These are phyloP conservation scores for Paecilomyces variotii DNA, from an alignment of 2,329 filamentous ascomycete species.

Conservation along the genomic window DNA sequence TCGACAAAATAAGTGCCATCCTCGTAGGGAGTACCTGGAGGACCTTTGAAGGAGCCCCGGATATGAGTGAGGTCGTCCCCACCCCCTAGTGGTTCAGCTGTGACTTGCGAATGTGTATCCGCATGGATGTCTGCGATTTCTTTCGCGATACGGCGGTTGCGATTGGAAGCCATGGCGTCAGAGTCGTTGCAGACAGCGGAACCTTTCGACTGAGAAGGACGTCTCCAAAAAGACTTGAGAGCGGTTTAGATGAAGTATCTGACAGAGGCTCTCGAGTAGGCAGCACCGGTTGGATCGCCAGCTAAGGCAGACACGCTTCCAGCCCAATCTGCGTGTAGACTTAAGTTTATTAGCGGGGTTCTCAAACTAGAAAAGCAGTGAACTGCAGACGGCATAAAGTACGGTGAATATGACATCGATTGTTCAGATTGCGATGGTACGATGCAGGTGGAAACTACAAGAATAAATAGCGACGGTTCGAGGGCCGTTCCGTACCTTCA, in stretches of 20 bases:
- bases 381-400: neutral
- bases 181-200: constrained; percentile 4
- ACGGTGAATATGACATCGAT: neutral
- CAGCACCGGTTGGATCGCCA: neutral
- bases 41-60: constrained; percentile 73
- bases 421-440: neutral
- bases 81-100: constrained; percentile 54
- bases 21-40: constrained; percentile 88
- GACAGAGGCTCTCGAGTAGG: neutral
- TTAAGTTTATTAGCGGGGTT: neutral
- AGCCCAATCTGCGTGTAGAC: neutral
- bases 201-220: constrained; percentile 1
- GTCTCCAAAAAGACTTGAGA: neutral
- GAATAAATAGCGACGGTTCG: neutral
- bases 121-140: constrained; percentile 42
- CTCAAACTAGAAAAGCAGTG: neutral
- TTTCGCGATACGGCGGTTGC: constrained; percentile 47
- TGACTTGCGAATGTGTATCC: constrained; percentile 71
- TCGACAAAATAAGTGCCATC: constrained; percentile 76
- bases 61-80: constrained; percentile 71
- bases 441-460: neutral
- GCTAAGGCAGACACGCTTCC: neutral
- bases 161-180: constrained; percentile 47
- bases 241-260: neutral
- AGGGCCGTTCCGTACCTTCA: neutral